A percentile compares a stretch with the other conserved stretches of the same genome.
Evolutionary conservation across 2,329 filamentous ascomycete genomes (phyloP).

Genomic region (Plenodomus lindquistii): DNA sequence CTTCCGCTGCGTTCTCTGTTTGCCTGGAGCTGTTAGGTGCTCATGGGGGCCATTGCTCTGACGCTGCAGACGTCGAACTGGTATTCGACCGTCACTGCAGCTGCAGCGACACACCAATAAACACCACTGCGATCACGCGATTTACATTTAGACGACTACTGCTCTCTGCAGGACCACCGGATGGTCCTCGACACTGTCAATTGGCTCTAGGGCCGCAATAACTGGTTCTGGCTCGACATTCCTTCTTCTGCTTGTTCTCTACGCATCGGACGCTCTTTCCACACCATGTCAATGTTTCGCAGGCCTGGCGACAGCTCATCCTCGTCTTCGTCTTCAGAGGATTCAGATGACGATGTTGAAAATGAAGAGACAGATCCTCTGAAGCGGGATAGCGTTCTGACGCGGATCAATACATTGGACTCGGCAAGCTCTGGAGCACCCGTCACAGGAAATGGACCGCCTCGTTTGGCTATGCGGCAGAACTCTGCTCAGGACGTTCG

Average conservation of each 20-base stretch:
- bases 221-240: not conserved
- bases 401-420: constrained; percentile 35
- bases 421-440: constrained; percentile 22
- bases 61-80: constrained; percentile 24
- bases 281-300: constrained; percentile 40
- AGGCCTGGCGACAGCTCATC: constrained; percentile 40
- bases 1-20: constrained; percentile 37
- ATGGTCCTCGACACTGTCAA: constrained; percentile 1
- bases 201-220: constrained; percentile 1
- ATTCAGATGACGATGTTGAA: constrained; percentile 23
- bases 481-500: constrained; percentile 33
- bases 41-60: constrained; percentile 28
- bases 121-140: constrained; percentile 9
- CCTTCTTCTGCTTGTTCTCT: not conserved
- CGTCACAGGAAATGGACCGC: constrained; percentile 11
- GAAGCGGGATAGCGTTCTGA: constrained; percentile 24
- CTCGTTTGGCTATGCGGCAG: constrained; percentile 17
- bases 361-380: constrained; percentile 19
- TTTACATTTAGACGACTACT: not conserved
- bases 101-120: constrained; percentile 13
- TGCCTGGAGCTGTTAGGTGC: constrained; percentile 18
- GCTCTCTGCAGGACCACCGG: not conserved
- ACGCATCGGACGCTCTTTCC: not conserved
- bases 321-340: constrained; percentile 27
- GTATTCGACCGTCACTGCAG: constrained; percentile 25